Base-by-base conservation (phyloP, 106 monocot genomes). In the Alisma plantagoaquatica region DNA sequence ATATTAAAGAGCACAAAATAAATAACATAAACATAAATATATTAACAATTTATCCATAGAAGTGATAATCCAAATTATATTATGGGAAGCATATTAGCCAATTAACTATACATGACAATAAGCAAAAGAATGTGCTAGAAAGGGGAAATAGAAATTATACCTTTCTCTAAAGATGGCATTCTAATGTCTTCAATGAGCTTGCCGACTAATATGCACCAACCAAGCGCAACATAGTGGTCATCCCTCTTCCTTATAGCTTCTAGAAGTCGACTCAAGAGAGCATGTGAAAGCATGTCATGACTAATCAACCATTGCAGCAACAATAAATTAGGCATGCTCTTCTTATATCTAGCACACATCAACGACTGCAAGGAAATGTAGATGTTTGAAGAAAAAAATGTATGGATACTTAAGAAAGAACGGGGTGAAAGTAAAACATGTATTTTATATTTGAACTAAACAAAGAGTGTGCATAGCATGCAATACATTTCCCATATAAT, bases 181-280 rank as follows among this genome's bases (percentile, higher is more conserved):
- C n/a, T n/a, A n/a, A n/a, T n/a, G n/a, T 29, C 22, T 19, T 60
- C 45, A 28, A 46, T 46, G 2, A 60, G 46, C 27, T 3, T 31
- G 15, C 2, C 46, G 15, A 60, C 45, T 44, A 62, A 62, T 1
- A 5, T 62, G 33, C 62, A 62, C 62, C 62, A 62, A 9, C 46
- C 47, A 49, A 62, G 48, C 19, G 49, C 49, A 50, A 35, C 25
- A 33, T 49, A 62, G 50, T 62, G 62, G 50, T 62, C 62, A 10
- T 31, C 10, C 49, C 47, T 62, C 2, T n/a, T 33, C 6, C 14
- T 19, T 2, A 62, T 32, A 49, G 50, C 33, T 32, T 32, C 62
- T n/a, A 31, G 21, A 50, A 62, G 62, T 9, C 25, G 28, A 50
- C 22, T 23, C 30, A 25, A 50, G 23, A 62, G 21, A 62, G 32